These are phyloP conservation scores for Selenicereus undatus DNA, from an alignment of 148 eudicot genomes.

Conservation along the genomic window DNA sequence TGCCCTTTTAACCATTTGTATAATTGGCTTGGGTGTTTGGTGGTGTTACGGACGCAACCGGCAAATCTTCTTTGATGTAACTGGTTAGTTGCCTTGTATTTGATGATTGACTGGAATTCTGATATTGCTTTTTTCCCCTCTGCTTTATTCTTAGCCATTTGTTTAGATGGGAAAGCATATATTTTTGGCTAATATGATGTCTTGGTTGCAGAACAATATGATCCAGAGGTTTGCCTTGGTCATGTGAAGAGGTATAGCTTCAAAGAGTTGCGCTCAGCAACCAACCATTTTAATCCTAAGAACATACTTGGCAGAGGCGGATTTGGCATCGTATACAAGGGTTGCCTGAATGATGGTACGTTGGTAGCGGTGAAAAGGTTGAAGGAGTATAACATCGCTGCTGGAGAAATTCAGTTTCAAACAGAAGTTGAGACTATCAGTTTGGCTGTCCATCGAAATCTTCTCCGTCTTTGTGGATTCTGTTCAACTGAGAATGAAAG, in stretches of 20 bases:
- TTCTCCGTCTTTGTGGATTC: conserved; percentile 26
- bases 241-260: conserved; percentile 24
- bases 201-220: conserved; percentile 1
- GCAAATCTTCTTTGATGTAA: conserved; percentile 80
- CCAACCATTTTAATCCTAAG: conserved; percentile 23
- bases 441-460: conserved; percentile 25
- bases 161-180: not conserved
- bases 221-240: conserved; percentile 20
- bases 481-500: conserved; percentile 27
- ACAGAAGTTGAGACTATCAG: conserved; percentile 20
- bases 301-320: conserved; percentile 26
- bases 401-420: conserved; percentile 19
- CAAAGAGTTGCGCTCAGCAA: conserved; percentile 22
- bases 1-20: conserved; percentile 34
- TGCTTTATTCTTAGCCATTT: not conserved
- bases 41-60: conserved; percentile 69
- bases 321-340: conserved; percentile 25
- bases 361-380: conserved; percentile 27
- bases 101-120: no score
- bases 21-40: conserved; percentile 57
- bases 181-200: not conserved
- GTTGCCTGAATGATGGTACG: conserved; percentile 21
- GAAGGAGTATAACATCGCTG: conserved; percentile 19
- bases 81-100: conserved; percentile 47
- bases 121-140: not conserved